Conservation (phyloP, 2,329 filamentous ascomycete species). For the Neonectria magnoliae region DNA sequence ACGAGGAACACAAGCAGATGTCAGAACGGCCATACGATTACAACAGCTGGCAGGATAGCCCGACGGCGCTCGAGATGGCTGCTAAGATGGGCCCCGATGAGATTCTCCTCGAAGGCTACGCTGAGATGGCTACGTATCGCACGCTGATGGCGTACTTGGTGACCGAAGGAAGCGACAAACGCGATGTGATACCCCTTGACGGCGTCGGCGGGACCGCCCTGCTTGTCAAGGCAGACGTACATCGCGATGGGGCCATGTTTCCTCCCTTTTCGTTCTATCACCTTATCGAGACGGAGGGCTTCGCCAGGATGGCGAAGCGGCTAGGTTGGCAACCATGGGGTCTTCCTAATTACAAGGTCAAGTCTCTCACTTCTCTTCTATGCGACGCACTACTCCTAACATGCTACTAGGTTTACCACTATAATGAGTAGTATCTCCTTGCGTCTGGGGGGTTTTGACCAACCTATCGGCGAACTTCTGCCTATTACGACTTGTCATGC, state of each 20-base stretch:
- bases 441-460: conserved; percentile 15
- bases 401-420: conserved; percentile 78
- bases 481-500: conserved; percentile 30
- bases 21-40: conserved; percentile 91
- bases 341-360: conserved; percentile 96
- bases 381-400: conserved; percentile 18
- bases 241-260: conserved; percentile 98
- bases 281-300: conserved; percentile 96
- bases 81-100: conserved; percentile 88
- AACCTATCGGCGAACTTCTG: conserved; percentile 16
- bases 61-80: conserved; percentile 78
- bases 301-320: conserved; percentile 94
- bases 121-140: conserved; percentile 91
- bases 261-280: conserved; percentile 96
- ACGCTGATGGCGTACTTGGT: conserved; percentile 89
- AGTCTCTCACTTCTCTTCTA: conserved; percentile 42
- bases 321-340: conserved; percentile 87
- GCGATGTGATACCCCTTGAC: conserved; percentile 79
- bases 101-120: conserved; percentile 92
- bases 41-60: conserved; percentile 96
- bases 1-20: conserved; percentile 73
- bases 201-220: conserved; percentile 94
- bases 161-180: conserved; percentile 64
- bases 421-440: conserved; percentile 75
- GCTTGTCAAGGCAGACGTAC: conserved; percentile 95